Evolutionary conservation across 768 basidiomycete species (phyloP), one percentile per base, ranked within the genome.

Genomic region (Leccinum variicolor): DNA sequence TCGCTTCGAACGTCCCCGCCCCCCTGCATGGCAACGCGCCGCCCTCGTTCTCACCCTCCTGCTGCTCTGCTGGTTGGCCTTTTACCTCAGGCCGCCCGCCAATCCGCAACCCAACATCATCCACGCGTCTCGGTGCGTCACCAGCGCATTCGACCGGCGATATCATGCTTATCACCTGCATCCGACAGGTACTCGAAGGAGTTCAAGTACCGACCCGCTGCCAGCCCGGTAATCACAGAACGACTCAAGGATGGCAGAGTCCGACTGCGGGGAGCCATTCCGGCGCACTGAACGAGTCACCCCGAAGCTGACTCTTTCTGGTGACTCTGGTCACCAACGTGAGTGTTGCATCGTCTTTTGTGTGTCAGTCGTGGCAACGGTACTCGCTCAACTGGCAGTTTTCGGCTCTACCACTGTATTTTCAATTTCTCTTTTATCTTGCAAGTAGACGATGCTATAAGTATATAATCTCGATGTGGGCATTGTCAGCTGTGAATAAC

Each of bases 201-300:
- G 65, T 82, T 81, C 76, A 91, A 86, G 71, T 93, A 81, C 68
- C 78, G 92, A 23, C 92, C 92, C 0, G 92, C 92, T 11, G 90
- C 92, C 6, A 92, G 89, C 58, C 91, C 92, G 11, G 76, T 94
- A 45, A 80, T 94, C 62, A 92, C 89, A 0, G 89, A 93, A 67
- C 79, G 75, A 19, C 73, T 94, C 59, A 82, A 83, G 61, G 90
- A 90, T 61, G 91, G 91, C 0, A 78, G 83, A 4, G 71, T 83
- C 8, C 78, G 84, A 9, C 64, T 94, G 39, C 75, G 90, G n/a
- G 92, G 92, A 1, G 91, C 88, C 1, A 71, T 72, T 11, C 81
- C 85, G 23, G 46, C 59, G 4, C 52, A 58, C 15, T 54, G 23
- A 50, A 31, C 28, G 9, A 3, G n/a, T 5, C 17, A 5, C 13